Evolutionary conservation across 106 monocot species (phyloP), one percentile per base, ranked within the genome.

Genomic region (Dendrobium officinale): DNA sequence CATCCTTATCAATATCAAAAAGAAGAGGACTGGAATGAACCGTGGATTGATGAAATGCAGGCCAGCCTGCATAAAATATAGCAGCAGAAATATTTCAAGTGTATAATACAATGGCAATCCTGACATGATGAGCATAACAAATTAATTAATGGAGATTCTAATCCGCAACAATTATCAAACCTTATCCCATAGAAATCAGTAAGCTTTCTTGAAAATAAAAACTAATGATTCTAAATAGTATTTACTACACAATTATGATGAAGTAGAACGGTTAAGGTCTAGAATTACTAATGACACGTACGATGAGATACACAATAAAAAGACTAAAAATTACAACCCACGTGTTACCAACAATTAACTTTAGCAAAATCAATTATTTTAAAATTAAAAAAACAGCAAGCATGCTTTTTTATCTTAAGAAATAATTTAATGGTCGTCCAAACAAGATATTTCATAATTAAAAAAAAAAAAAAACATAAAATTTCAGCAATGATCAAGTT

Each of bases 1-100:
- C 99, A 85, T 99, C 99, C 79, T 95, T 99, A 45, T 99, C 99
- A 81, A 99, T 93, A 79, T 99, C 99, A 88, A 82, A 95, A 27
- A 99, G 77, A 17, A 99, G 83, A 55, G 99, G 99, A 76, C 93
- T 95, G 13, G 99, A 86, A 90, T 99, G 99, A 66, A 95, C 99
- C 75, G 89, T 95, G 59, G 99, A 99, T 79, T 99, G 93, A 79
- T 99, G 99, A 84, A 99, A 99, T 47, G 93, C 91, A 84, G 99
- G 99, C 99, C 99, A 99, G 3, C 98, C 98, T 99, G 83, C 74
- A 59, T 75, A 10, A 80, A 73, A 56, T 48, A 26, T 16, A 83
- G 44, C 10, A 75, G 37, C 33, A 76, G 24, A 22, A 22, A 51
- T 48, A 48, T 49, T 76, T 27, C 2, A 26, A 47, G 6, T 9